Evolutionary conservation across 257 asterid species (phyloP).

Genomic region (Przewalskia tangutica): DNA sequence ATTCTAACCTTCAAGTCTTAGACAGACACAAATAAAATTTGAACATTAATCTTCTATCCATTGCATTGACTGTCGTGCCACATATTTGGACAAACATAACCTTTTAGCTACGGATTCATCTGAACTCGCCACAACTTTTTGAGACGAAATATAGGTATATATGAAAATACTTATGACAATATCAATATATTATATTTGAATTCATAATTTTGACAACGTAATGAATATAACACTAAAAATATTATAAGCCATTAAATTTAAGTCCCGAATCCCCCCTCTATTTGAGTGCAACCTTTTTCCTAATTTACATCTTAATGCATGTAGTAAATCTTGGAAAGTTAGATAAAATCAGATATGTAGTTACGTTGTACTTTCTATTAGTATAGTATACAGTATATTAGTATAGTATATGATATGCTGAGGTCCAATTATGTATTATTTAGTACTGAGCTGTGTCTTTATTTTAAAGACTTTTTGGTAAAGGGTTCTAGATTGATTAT

Average conservation of each 20-base stretch:
- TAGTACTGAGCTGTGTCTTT: constrained; percentile 23
- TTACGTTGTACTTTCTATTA: constrained; percentile 3
- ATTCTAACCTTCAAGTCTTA: neutral
- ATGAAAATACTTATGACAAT: neutral
- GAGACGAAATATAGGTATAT: no score
- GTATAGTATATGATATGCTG: constrained; percentile 7
- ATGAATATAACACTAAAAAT: neutral
- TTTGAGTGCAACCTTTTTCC: neutral
- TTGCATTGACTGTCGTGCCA: no score
- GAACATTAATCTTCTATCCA: neutral
- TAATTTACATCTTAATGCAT: neutral
- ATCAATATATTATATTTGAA: neutral
- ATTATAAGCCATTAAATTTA: neutral
- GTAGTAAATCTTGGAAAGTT: constrained; percentile 10
- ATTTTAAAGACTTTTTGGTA: constrained; percentile 29
- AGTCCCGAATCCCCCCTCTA: neutral
- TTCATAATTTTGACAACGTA: neutral
- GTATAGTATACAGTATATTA: neutral
- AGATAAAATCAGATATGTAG: neutral
- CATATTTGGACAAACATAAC: no score
- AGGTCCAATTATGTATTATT: constrained; percentile 22
- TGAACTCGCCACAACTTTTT: no score
- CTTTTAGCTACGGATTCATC: no score
- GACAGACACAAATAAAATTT: neutral
- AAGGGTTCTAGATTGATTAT: constrained; percentile 17